Conservation (phyloP, 208 protist species). For the Wallacemonas sp. region DNA sequence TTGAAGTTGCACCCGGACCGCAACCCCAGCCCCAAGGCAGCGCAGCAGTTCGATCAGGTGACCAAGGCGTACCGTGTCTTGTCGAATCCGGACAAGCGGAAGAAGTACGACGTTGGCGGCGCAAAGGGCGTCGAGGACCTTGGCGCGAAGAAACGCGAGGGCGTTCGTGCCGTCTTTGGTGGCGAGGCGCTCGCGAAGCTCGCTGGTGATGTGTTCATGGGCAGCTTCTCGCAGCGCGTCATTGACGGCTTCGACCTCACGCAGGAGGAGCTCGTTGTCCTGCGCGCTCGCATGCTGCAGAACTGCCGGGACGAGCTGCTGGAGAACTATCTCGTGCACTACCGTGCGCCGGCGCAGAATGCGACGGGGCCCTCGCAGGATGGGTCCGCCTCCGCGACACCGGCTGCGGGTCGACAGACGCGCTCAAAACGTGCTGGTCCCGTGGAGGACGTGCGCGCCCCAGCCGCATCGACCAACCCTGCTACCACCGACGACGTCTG, state of each 20-base stretch:
- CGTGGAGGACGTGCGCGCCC: background rate
- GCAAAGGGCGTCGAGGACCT: constrained; percentile 94
- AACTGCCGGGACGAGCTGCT: constrained; percentile 71
- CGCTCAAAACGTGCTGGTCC: background rate
- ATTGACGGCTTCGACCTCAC: constrained; percentile 82
- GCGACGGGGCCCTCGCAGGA: no score
- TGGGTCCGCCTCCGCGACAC: no score
- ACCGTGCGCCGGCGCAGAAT: background rate
- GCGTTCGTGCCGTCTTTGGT: constrained; percentile 75
- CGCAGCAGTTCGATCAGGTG: constrained; percentile 89
- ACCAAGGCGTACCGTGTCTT: constrained; percentile 98
- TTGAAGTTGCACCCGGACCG: constrained; percentile 91
- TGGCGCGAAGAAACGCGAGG: constrained; percentile 70
- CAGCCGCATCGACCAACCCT: background rate
- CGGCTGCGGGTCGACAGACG: no score
- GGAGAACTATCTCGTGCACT: constrained; percentile 48
- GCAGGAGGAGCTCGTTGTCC: constrained; percentile 70
- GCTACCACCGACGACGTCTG: constrained; percentile 12
- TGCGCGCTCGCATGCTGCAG: constrained; percentile 60
- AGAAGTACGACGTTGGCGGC: constrained; percentile 97
- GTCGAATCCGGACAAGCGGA: constrained; percentile 92
- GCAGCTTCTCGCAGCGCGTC: constrained; percentile 78
- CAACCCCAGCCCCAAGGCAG: constrained; percentile 77
- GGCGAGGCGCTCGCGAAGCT: constrained; percentile 59
- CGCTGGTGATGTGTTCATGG: constrained; percentile 63